phyloP scores from a whole-genome alignment of 148 eudicot genomes.

The Amaranthus cruentus region DNA sequence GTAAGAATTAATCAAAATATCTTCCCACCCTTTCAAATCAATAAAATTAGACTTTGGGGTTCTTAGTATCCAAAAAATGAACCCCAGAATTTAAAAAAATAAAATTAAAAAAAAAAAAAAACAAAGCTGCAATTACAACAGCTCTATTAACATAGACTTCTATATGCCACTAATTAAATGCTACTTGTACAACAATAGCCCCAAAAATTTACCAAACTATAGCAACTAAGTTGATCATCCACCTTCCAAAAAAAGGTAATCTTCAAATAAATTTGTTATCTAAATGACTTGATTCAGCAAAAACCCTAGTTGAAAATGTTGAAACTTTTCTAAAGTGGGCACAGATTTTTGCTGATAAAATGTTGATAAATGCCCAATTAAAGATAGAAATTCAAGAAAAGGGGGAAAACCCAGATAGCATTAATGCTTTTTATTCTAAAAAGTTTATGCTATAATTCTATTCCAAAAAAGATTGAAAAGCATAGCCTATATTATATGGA shows the following conservation, averaged over 20 bases:
- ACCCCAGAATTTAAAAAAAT: conserved; percentile 2
- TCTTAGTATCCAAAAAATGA: neutral
- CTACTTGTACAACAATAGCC: conserved; percentile 1
- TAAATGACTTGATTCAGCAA: conserved; percentile 6
- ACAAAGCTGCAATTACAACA: neutral
- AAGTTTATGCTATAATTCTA: neutral
- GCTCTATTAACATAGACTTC: neutral
- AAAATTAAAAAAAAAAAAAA: too few species aligned
- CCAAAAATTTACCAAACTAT: neutral
- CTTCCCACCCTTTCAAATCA: neutral
- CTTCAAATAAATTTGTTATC: neutral
- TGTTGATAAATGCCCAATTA: conserved; percentile 1
- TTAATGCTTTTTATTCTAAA: conserved; percentile 5
- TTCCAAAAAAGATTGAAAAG: neutral
- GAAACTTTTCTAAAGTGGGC: neutral
- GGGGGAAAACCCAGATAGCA: conserved; percentile 11
- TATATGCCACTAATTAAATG: neutral
- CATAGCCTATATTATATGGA: neutral
- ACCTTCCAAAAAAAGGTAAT: neutral
- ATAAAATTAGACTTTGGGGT: neutral
- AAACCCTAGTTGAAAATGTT: conserved; percentile 16
- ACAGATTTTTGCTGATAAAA: conserved; percentile 10
- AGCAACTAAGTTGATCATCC: conserved; percentile 1
- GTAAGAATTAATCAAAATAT: too few species aligned
- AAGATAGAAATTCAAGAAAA: neutral